Evolutionary conservation across 2,329 filamentous ascomycete genomes (phyloP).

Genomic region (Paecilomyces sp.): DNA sequence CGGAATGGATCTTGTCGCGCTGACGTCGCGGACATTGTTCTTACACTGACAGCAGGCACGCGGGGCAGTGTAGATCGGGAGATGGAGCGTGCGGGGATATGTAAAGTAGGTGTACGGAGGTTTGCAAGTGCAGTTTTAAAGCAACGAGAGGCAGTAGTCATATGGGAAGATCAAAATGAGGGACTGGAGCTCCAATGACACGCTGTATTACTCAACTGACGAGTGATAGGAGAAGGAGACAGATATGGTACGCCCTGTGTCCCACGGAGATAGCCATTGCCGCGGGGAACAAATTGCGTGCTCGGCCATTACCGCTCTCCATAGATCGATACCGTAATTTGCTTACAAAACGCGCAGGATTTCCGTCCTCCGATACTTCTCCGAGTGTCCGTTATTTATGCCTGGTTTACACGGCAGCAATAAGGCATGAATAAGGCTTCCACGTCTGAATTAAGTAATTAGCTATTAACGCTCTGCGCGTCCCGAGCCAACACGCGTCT

Average conservation of each 20-base stretch:
- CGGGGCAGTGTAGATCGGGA: not conserved
- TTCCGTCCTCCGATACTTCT: not conserved
- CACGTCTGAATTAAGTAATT: not conserved
- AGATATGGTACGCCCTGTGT: not conserved
- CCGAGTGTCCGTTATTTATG: not conserved
- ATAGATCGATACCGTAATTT: no score
- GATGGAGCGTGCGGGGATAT: not conserved
- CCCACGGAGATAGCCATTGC: not conserved
- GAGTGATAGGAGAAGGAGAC: not conserved
- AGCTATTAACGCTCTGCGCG: not conserved
- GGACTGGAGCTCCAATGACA: not conserved
- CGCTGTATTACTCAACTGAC: not conserved
- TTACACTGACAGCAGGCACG: constrained; percentile 5
- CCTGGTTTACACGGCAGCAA: not conserved
- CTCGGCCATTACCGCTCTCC: not conserved
- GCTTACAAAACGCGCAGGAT: not conserved
- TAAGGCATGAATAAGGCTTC: not conserved
- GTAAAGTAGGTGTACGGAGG: not conserved
- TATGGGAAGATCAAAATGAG: not conserved
- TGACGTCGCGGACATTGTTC: constrained; percentile 34
- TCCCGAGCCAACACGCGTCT: not conserved
- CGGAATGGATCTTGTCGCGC: constrained; percentile 34
- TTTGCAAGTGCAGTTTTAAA: not conserved
- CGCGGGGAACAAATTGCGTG: not conserved
- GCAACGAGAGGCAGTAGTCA: not conserved